Conservation (phyloP, 2,329 filamentous ascomycete species). For the Cryphonectria carpinicola region DNA sequence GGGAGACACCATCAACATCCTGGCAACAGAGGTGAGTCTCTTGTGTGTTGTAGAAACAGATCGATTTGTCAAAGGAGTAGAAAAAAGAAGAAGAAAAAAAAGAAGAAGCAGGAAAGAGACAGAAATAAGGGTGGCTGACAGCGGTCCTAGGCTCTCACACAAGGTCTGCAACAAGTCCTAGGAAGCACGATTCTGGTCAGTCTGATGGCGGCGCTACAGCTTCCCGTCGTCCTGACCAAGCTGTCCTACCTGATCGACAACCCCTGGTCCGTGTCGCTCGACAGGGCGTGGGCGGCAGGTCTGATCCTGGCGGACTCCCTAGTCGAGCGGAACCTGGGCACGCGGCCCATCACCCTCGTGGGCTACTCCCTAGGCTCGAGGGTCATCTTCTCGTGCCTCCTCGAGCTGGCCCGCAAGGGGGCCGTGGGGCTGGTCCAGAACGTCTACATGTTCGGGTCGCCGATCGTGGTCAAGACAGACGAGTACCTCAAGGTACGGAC, state of each 20-base stretch:
- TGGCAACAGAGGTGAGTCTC: constrained; percentile 85
- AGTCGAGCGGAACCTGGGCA: constrained; percentile 87
- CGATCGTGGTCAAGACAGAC: constrained; percentile 87
- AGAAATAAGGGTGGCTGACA: constrained; percentile 8
- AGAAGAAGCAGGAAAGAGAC: constrained; percentile 13
- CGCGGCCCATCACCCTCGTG: constrained; percentile 87
- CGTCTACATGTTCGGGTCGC: constrained; percentile 92
- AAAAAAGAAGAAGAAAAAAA: not conserved
- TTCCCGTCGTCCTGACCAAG: constrained; percentile 93
- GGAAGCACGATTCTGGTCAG: constrained; percentile 86
- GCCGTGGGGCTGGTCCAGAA: constrained; percentile 91
- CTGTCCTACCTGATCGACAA: constrained; percentile 97
- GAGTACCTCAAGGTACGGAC: constrained; percentile 81
- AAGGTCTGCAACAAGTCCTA: constrained; percentile 93
- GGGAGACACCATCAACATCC: constrained; percentile 97
- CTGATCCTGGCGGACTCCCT: constrained; percentile 93
- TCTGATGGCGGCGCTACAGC: constrained; percentile 88
- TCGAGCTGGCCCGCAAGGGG: constrained; percentile 81
- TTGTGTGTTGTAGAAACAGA: too few relatives aligned
- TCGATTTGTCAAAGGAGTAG: too few relatives aligned
- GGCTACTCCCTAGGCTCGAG: constrained; percentile 92
- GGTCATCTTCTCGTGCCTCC: constrained; percentile 89
- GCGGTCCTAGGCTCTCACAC: constrained; percentile 78
- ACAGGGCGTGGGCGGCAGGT: constrained; percentile 84
- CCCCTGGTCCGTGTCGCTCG: constrained; percentile 95